phyloP scores from a whole-genome alignment of 225 moss, liverwort and hornwort species.

The Physcomitrellopsis africana region DNA sequence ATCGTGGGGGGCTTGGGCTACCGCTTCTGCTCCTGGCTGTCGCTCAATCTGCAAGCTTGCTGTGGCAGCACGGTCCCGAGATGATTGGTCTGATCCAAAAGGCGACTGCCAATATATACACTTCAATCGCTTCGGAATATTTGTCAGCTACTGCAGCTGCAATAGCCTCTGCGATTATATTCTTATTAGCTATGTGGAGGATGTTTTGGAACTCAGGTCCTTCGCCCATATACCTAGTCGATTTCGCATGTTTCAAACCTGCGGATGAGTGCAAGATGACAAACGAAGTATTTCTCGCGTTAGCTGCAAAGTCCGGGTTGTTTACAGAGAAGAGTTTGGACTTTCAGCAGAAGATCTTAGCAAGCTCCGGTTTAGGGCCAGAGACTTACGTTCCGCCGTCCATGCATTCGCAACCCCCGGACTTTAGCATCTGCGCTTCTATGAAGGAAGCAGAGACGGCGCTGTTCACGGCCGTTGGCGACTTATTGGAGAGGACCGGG shows the following conservation, averaged over 20 bases:
- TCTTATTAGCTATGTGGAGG: too few relatives aligned
- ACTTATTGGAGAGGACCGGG: conserved; percentile 38
- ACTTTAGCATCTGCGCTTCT: conserved; percentile 5
- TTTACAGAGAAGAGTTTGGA: conserved; percentile 36
- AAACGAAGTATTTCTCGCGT: conserved; percentile 35
- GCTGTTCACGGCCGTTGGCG: conserved; percentile 31
- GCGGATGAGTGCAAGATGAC: conserved; percentile 39
- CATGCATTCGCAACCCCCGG: conserved; percentile 34
- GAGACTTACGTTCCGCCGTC: conserved; percentile 50
- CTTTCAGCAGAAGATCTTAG: conserved; percentile 43
- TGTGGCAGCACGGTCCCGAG: conserved; percentile 10
- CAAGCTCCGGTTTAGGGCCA: conserved; percentile 41
- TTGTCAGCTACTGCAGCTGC: neutral
- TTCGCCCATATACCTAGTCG: conserved; percentile 33
- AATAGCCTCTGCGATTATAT: too few relatives aligned
- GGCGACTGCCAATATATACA: neutral
- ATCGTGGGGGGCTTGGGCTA: conserved; percentile 5
- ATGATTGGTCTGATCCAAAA: neutral
- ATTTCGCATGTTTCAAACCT: conserved; percentile 43
- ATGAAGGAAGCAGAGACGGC: conserved; percentile 38
- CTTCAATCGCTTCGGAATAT: neutral
- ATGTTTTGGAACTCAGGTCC: neutral
- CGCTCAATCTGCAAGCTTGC: conserved; percentile 5
- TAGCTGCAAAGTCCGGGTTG: conserved; percentile 9
- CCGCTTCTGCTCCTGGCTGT: conserved; percentile 25